Evolutionary conservation across 164 flowering plant species (phyloP), one percentile per base, ranked within the genome.

Genomic region (Nymphaea thermarum): DNA sequence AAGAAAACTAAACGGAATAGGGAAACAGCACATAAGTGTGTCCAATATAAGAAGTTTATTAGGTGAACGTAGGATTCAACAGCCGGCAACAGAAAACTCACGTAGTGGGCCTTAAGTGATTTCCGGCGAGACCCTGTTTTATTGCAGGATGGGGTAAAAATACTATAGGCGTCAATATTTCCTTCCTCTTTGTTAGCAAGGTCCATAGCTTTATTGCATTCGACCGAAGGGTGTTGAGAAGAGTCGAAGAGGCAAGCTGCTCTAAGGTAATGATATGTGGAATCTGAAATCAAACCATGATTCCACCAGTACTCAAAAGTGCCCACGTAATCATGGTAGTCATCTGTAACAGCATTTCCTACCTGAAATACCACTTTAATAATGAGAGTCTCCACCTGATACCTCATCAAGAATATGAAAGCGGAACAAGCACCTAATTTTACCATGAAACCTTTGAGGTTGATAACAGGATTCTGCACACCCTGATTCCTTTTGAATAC

Each of bases 251-350:
- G 77, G 75, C 97, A 94, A 17, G 80, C 68, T 60, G 55, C 61
- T 67, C 76, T 76, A 6, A 94, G 82, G 63, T 16, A 61, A 66
- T 71, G 76, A 79, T 88, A 91, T 17, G 99, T 90, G 8, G 88
- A 80, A 82, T 91, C 99, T 42, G 99, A 94, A 67, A 91, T 91
- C 75, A 94, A 70, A 64, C 95, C 99, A 74, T 88, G 97, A 43
- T 90, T 86, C 99, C 99, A 91, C 98, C 97, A 91, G 76, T 89
- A 91, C 81, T 94, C 93, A 71, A 94, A 94, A 6, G 97, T 89
- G 71, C 99, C 99, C 66, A 94, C 64, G 68, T 73, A 87, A 75
- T 94, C 99, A 77, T 86, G 81, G 75, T 84, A 84, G 79, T 94
- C 98, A 82, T 94, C 99, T 8, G 85, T 94, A 41, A 91, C 97